Percentiles rank a stretch among this genome's conserved stretches.
These are phyloP conservation scores for Tulasnella sp. DNA, from an alignment of 768 basidiomycete species.

Conservation along the genomic window DNA sequence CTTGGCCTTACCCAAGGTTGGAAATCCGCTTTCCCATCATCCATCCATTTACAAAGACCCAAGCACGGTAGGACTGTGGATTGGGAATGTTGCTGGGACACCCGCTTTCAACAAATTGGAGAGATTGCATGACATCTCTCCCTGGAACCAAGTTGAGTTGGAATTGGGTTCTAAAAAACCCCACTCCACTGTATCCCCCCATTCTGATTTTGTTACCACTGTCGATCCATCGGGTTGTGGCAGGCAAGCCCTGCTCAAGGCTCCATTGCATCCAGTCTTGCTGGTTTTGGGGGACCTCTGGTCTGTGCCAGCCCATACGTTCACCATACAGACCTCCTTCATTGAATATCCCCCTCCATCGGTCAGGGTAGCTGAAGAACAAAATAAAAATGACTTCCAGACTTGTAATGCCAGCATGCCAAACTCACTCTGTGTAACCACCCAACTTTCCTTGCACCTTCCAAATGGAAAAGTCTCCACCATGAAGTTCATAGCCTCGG, in stretches of 20 bases:
- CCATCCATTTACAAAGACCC: constrained; percentile 81
- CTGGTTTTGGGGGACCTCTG: constrained; percentile 36
- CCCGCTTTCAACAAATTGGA: constrained; percentile 53
- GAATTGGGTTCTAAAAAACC: constrained; percentile 75
- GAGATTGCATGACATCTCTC: constrained; percentile 62
- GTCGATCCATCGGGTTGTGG: neutral
- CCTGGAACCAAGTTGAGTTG: constrained; percentile 49
- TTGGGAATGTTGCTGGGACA: neutral
- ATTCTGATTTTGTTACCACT: neutral
- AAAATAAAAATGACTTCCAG: neutral
- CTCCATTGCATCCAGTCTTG: neutral
- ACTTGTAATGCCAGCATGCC: too few species aligned
- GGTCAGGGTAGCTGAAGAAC: constrained; percentile 59
- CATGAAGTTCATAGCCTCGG: constrained; percentile 62
- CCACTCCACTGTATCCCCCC: constrained; percentile 53
- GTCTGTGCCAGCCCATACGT: constrained; percentile 65
- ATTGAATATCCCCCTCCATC: constrained; percentile 58
- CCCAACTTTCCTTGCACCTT: constrained; percentile 70
- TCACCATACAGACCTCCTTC: constrained; percentile 70
- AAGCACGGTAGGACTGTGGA: constrained; percentile 57
- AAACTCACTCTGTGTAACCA: constrained; percentile 52
- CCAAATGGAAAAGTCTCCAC: constrained; percentile 51
- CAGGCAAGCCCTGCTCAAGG: neutral
- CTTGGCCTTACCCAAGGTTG: constrained; percentile 50
- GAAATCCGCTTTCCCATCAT: constrained; percentile 77